Percentiles rank a stretch among this genome's conserved stretches.
phyloP scores from a whole-genome alignment of 2,329 filamentous ascomycete species.

The Amauroascus niger region DNA sequence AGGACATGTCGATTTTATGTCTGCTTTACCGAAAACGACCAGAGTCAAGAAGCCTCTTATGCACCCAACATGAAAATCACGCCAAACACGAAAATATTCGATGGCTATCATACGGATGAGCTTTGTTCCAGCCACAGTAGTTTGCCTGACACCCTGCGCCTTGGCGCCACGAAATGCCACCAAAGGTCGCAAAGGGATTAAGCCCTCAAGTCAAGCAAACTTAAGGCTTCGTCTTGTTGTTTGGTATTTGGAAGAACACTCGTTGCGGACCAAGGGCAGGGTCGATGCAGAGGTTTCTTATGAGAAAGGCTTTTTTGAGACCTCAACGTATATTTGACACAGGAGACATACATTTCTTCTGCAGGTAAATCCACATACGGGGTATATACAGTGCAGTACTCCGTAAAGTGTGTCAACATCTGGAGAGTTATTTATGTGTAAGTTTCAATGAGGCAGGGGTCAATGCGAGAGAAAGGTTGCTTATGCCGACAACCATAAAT shows the following conservation, averaged over 20 bases:
- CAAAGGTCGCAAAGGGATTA: not conserved
- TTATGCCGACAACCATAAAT: not conserved
- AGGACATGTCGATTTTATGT: not conserved
- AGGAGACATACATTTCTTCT: too few relatives aligned
- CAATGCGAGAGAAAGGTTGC: conserved; percentile 10
- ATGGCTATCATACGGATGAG: too few relatives aligned
- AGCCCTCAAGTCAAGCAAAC: not conserved
- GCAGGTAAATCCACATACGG: too few relatives aligned
- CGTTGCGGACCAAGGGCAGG: not conserved
- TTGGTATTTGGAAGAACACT: not conserved
- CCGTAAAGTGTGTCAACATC: not conserved
- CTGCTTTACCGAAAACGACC: not conserved
- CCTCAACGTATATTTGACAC: too few relatives aligned
- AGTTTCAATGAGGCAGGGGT: conserved; percentile 1
- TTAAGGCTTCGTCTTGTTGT: not conserved
- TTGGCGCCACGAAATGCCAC: conserved; percentile 3
- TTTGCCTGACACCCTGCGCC: not conserved
- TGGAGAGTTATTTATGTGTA: not conserved
- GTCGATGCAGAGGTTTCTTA: too few relatives aligned
- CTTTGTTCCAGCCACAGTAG: too few relatives aligned
- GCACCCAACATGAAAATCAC: conserved; percentile 2
- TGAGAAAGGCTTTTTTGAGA: too few relatives aligned
- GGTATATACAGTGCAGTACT: too few relatives aligned
- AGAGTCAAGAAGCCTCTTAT: not conserved
- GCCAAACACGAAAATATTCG: not conserved